Evolutionary conservation across 2,329 filamentous ascomycete species (phyloP).

Genomic region (Cordyceps javanica): DNA sequence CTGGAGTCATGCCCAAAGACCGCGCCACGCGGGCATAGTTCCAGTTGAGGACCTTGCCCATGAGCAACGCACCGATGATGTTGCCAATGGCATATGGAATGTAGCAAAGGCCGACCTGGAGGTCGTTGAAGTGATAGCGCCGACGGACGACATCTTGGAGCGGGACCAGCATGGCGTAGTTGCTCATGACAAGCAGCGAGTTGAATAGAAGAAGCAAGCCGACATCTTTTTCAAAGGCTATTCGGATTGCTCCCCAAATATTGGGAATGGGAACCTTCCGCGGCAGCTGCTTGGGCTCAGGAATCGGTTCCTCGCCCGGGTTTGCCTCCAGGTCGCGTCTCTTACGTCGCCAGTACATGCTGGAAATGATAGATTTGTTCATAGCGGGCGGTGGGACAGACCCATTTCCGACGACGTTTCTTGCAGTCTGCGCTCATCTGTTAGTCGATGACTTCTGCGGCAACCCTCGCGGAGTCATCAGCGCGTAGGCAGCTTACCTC

Average conservation of each 20-base stretch:
- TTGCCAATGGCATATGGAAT: constrained; percentile 33
- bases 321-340: constrained; percentile 14
- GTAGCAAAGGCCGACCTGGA: constrained; percentile 38
- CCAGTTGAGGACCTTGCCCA: constrained; percentile 51
- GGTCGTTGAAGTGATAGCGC: constrained; percentile 27
- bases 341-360: constrained; percentile 9
- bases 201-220: constrained; percentile 28
- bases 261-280: constrained; percentile 23
- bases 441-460: background rate
- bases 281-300: constrained; percentile 9
- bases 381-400: constrained; percentile 30
- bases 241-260: constrained; percentile 25
- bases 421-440: constrained; percentile 24
- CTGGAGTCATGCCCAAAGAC: constrained; percentile 41
- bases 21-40: constrained; percentile 52
- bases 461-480: background rate
- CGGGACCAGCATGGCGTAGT: constrained; percentile 27
- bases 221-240: constrained; percentile 30
- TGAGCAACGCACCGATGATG: constrained; percentile 27
- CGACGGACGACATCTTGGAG: constrained; percentile 27
- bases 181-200: constrained; percentile 29
- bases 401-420: constrained; percentile 41
- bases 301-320: constrained; percentile 17
- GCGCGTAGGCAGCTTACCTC: constrained; percentile 16
- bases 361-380: constrained; percentile 18